A percentile compares a stretch with the other conserved stretches of the same genome.
These are phyloP conservation scores for Mortierella sp. DNA, from an alignment of 371 early-diverging fungal genomes.

Conservation along the genomic window DNA sequence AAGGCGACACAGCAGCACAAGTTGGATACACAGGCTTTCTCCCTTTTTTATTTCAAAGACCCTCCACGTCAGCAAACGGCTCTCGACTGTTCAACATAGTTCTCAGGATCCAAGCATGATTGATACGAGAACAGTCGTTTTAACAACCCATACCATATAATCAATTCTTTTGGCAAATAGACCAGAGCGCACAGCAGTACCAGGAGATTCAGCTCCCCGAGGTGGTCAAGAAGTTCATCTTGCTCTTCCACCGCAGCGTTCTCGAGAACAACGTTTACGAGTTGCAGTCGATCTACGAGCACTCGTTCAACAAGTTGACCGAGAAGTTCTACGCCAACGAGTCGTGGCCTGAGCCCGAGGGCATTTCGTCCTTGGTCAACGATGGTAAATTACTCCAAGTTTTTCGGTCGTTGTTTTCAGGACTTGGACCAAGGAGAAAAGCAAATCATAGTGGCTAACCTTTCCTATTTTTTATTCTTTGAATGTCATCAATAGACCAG, in stretches of 20 bases:
- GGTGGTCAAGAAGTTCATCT: constrained; percentile 86
- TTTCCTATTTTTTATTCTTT: neutral
- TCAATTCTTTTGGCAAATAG: constrained; percentile 8
- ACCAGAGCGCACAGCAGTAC: constrained; percentile 62
- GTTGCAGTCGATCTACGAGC: constrained; percentile 90
- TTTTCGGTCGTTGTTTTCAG: neutral
- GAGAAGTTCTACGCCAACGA: constrained; percentile 92
- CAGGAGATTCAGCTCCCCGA: constrained; percentile 80
- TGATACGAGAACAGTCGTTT: neutral
- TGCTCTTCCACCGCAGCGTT: constrained; percentile 85
- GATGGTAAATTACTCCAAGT: constrained; percentile 72
- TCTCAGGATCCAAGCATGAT: neutral
- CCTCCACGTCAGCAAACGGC: neutral
- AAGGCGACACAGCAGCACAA: neutral
- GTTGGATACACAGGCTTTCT: neutral
- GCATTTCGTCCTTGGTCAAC: constrained; percentile 85
- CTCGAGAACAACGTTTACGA: constrained; percentile 87
- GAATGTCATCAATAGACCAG: constrained; percentile 67
- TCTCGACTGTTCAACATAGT: neutral
- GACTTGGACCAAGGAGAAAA: neutral
- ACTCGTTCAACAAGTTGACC: constrained; percentile 91
- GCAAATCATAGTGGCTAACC: too few species aligned
- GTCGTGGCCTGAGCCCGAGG: constrained; percentile 93
- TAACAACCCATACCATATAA: neutral
- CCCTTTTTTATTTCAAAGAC: neutral